Evolutionary conservation across 2,329 filamentous ascomycete species (phyloP), one percentile per base, ranked within the genome.

Genomic region (Fusarium drepaniforme): DNA sequence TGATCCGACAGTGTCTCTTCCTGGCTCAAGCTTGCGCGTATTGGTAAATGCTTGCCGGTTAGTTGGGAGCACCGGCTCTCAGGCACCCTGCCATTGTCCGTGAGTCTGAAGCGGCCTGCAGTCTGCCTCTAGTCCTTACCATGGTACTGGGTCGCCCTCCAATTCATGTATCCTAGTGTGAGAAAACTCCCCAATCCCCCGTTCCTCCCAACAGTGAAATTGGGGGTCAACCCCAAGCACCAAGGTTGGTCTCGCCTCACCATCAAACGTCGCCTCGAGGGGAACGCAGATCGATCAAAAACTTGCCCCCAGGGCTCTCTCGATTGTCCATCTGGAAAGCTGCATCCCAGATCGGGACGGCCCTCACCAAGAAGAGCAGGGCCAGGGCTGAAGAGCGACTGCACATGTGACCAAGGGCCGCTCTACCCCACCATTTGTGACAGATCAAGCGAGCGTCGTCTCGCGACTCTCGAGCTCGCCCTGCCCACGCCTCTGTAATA

Each of bases 371-470:
- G 49, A 62, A 42, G 66, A 51, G 49, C 69, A 68, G 59, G 66
- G 67, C 60, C 59, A 66, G 62, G 70, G 58, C 67, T 56, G 67
- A 71, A 68, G 69, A 71, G 59, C 40, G 23, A 69, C 62, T 44
- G 66, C 71, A 68, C 69, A 76, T 75, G 68, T 72, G 71, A 70
- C 71, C 64, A 66, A 33, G 68, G 30, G 66, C 49, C 18, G 28
- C 42, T 62, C n/a, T 69, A 51, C 75, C 63, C 76, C 75, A 72
- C 75, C 74, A 60, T 68, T 68, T 71, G 40, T 72, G 76, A 77
- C 33, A 75, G 69, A 74, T 73, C 61, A 64, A 71, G 62, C 49
- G 25, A 44, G 62, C 63, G 57, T 58, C 62, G 57, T 58, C 60
- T 70, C 59, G 67, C 51, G 61, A 68, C 56, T 62, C 63, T 58